Evolutionary conservation across 805 yeast genomes (phyloP).

Genomic region (Candida ficus): DNA sequence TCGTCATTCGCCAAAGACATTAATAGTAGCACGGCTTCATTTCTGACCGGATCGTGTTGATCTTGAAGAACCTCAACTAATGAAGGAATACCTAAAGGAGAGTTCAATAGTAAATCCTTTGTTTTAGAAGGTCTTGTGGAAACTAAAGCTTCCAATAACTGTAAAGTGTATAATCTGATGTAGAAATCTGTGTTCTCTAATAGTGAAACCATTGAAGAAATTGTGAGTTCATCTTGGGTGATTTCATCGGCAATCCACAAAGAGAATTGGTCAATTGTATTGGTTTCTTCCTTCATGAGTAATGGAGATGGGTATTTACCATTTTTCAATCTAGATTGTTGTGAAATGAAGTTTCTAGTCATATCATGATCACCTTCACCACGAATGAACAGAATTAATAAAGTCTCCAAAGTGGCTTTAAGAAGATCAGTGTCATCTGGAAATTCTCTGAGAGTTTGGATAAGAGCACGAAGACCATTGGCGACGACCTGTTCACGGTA

Average conservation of each 20-base stretch:
- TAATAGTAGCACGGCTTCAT: constrained; percentile 79
- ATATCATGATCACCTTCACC: constrained; percentile 60
- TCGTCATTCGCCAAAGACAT: constrained; percentile 79
- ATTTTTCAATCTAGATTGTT: constrained; percentile 66
- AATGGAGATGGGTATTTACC: constrained; percentile 79
- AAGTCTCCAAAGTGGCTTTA: constrained; percentile 79
- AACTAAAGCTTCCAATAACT: constrained; percentile 76
- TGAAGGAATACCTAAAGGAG: constrained; percentile 77
- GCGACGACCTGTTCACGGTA: constrained; percentile 89
- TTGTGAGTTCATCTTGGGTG: constrained; percentile 46
- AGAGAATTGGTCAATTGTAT: constrained; percentile 73
- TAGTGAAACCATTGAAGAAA: constrained; percentile 36
- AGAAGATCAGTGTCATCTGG: constrained; percentile 63
- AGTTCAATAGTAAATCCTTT: constrained; percentile 63
- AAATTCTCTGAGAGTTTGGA: constrained; percentile 62
- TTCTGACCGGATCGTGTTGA: constrained; percentile 77
- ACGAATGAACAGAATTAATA: constrained; percentile 73
- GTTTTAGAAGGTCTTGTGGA: constrained; percentile 70
- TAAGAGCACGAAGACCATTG: constrained; percentile 70
- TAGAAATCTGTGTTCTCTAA: constrained; percentile 63
- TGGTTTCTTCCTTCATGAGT: constrained; percentile 40
- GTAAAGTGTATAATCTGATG: constrained; percentile 73
- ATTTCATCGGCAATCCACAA: constrained; percentile 94
- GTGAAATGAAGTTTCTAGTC: constrained; percentile 67
- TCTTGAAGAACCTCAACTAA: constrained; percentile 61